Conservation (phyloP, 2,329 filamentous ascomycete genomes). For the Aspergillus floridensis region DNA sequence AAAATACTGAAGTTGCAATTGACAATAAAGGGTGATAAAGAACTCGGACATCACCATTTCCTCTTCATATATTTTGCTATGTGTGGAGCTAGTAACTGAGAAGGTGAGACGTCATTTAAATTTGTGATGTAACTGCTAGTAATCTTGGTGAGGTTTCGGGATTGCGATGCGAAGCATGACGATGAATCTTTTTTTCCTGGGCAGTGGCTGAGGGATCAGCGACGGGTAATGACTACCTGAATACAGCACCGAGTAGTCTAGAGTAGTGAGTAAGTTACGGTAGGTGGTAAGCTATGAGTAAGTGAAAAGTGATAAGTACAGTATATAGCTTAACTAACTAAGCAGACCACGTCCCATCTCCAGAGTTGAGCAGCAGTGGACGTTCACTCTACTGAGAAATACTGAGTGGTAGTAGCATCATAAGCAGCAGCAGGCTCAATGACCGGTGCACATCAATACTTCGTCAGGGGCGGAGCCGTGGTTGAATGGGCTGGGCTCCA, state of each 20-base stretch:
- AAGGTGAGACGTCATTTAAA: neutral
- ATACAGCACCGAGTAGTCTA: no score
- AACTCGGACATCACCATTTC: neutral
- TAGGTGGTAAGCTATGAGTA: no score
- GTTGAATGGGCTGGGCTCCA: conserved; percentile 19
- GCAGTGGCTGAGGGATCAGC: no score
- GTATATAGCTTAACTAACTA: no score
- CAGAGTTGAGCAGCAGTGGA: no score
- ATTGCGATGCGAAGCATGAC: neutral
- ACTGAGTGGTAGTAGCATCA: no score
- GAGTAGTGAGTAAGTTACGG: no score
- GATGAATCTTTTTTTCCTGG: neutral
- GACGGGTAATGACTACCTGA: no score
- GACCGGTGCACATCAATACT: conserved; percentile 22
- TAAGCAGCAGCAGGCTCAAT: conserved; percentile 8
- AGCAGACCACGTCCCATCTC: no score
- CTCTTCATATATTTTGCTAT: neutral
- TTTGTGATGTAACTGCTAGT: neutral
- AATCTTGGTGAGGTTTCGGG: neutral
- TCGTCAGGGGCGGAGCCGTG: conserved; percentile 20
- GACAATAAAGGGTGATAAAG: neutral
- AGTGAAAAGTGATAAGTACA: no score
- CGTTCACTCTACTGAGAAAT: no score
- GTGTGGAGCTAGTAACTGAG: neutral
- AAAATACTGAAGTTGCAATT: neutral